phyloP scores from a whole-genome alignment of 2,329 filamentous ascomycete genomes.

The Phyllosticta citriasiana region DNA sequence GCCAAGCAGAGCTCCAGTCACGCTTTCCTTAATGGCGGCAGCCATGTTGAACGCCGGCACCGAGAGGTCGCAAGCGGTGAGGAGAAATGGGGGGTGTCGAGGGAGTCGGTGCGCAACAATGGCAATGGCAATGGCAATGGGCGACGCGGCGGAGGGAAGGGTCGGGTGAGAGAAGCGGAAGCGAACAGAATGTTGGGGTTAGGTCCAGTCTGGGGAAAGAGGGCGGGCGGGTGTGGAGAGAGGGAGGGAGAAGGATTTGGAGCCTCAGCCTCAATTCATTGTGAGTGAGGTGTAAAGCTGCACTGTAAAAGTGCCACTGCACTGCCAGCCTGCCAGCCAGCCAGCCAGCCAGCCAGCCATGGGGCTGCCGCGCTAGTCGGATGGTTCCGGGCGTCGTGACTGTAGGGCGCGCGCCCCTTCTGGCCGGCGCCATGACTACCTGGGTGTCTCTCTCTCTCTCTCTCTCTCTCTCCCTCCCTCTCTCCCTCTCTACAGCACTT shows the following conservation, averaged over 20 bases:
- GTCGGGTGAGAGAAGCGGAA: no score
- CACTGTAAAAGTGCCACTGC: no score
- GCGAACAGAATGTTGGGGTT: background rate
- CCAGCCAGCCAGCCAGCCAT: no score
- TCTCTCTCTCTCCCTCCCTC: no score
- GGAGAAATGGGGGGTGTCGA: background rate
- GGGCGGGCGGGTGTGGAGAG: background rate
- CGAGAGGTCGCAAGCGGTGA: background rate
- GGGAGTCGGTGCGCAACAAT: background rate
- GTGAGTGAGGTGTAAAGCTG: background rate
- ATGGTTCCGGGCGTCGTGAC: background rate
- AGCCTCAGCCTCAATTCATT: background rate
- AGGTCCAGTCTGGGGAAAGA: no score
- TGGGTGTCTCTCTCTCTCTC: no score
- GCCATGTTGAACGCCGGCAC: constrained; percentile 1
- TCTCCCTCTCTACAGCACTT: no score
- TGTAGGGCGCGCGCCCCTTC: background rate
- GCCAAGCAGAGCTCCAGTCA: constrained; percentile 55
- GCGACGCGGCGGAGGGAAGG: background rate
- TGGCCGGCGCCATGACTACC: background rate
- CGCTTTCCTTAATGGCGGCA: constrained; percentile 59
- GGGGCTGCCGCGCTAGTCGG: background rate
- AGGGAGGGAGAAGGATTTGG: background rate
- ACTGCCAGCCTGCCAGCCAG: no score
- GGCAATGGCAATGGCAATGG: background rate